phyloP scores from a whole-genome alignment of 176 grass and related monocot species.

The Triticum turgidum region DNA sequence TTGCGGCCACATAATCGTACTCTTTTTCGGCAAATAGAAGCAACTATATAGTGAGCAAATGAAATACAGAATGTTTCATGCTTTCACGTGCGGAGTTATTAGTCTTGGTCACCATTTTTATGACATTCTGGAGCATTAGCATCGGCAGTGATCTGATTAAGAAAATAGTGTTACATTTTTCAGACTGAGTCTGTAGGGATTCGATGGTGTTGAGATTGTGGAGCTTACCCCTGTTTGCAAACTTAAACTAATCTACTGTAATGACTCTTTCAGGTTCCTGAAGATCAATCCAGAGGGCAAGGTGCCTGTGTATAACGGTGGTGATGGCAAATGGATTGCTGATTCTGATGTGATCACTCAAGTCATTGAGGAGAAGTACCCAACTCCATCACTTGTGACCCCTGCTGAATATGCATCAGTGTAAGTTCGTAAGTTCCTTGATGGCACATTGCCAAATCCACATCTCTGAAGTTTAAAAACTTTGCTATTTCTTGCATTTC shows the following conservation, averaged over 20 bases:
- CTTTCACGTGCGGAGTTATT: not conserved
- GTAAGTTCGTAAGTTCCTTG: constrained; percentile 55
- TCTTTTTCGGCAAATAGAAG: not conserved
- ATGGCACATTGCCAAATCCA: not conserved
- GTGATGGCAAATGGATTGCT: constrained; percentile 67
- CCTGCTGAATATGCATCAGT: constrained; percentile 66
- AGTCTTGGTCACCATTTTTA: not conserved
- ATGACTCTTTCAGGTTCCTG: constrained; percentile 56
- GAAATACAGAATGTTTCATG: not conserved
- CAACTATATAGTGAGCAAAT: not conserved
- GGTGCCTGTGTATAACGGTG: constrained; percentile 73
- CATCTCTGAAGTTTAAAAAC: not conserved
- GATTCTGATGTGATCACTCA: constrained; percentile 86
- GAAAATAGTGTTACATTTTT: not conserved
- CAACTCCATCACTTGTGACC: constrained; percentile 61
- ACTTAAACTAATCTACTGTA: not conserved
- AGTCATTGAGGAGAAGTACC: constrained; percentile 82
- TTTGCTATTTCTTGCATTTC: not conserved
- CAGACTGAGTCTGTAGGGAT: not conserved
- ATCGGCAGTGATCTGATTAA: not conserved
- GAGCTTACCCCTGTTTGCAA: not conserved
- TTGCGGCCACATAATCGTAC: not conserved
- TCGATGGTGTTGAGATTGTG: not conserved
- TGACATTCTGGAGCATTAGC: not conserved
- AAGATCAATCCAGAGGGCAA: constrained; percentile 83